Evolutionary conservation across 768 basidiomycete genomes (phyloP).

Genomic region (Phylloporus arenicola): DNA sequence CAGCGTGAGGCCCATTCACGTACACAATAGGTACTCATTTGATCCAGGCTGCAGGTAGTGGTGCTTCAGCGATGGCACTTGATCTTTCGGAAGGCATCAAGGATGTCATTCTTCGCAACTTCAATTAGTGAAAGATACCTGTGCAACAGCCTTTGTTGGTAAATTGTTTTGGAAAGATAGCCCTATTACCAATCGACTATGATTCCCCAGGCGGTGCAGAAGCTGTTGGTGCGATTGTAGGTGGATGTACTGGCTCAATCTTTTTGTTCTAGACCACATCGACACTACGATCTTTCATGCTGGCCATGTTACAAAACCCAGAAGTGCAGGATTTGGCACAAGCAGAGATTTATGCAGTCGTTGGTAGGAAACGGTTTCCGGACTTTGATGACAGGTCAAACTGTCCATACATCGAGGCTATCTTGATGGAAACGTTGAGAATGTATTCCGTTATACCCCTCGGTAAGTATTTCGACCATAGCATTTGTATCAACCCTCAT

Average conservation of each 20-base stretch:
- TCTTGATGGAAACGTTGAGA: constrained; percentile 27
- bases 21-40: not conserved
- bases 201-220: constrained; percentile 16
- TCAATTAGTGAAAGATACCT: too few species aligned
- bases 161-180: too few species aligned
- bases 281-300: constrained; percentile 28
- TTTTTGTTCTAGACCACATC: constrained; percentile 3
- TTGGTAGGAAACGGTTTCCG: constrained; percentile 28
- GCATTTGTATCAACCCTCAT: not conserved
- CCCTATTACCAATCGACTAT: not conserved
- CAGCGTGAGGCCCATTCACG: constrained; percentile 5
- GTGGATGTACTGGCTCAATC: not conserved
- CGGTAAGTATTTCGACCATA: constrained; percentile 9
- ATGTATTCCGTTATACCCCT: constrained; percentile 23
- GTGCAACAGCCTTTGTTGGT: too few species aligned
- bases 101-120: too few species aligned
- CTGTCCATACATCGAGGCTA: constrained; percentile 28
- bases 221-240: constrained; percentile 5
- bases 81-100: constrained; percentile 6
- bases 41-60: constrained; percentile 5
- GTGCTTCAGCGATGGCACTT: constrained; percentile 9
- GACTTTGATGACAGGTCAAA: constrained; percentile 17
- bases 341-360: constrained; percentile 26
- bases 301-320: constrained; percentile 31
- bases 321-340: constrained; percentile 27